Evolutionary conservation across 2,329 filamentous ascomycete genomes (phyloP).

Genomic region (Colletotrichum somersetense): DNA sequence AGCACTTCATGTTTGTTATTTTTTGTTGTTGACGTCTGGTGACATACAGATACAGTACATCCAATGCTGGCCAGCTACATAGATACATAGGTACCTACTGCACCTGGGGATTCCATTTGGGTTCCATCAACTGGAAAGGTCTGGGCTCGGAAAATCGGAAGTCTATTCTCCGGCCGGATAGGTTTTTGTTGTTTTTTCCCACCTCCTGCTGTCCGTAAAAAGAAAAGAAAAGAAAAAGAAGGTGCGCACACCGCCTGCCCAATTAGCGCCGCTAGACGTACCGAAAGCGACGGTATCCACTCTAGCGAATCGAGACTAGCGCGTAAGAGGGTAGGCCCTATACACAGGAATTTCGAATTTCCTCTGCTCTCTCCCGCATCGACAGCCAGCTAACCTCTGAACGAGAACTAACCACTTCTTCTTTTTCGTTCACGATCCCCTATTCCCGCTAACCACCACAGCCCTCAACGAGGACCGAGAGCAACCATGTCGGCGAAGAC

Average conservation of each 20-base stretch:
- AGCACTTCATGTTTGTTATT: background rate
- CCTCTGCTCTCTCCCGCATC: background rate
- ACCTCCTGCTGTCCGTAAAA: too few relatives aligned
- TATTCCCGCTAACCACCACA: conserved; percentile 41
- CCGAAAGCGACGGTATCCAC: background rate
- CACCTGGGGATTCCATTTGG: background rate
- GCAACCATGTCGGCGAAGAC: conserved; percentile 79
- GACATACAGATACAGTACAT: conserved; percentile 12
- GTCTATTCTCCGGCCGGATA: background rate
- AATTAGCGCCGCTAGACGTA: background rate
- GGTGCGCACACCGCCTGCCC: conserved; percentile 2
- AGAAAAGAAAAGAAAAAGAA: background rate
- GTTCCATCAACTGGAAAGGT: background rate
- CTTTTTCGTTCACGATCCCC: conserved; percentile 47
- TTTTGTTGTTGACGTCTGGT: conserved; percentile 1
- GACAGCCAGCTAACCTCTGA: conserved; percentile 29
- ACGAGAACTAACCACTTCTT: conserved; percentile 37
- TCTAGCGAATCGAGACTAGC: conserved; percentile 44
- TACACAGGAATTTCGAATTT: conserved; percentile 33
- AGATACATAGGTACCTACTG: background rate
- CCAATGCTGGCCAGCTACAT: background rate
- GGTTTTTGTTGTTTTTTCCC: background rate
- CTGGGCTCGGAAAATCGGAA: conserved; percentile 15
- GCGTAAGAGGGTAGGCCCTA: conserved; percentile 51
- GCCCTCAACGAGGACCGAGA: conserved; percentile 42